Evolutionary conservation across 1,139 yeast genomes (phyloP), one percentile per base, ranked within the genome.

Genomic region (Petasospora fabianii): DNA sequence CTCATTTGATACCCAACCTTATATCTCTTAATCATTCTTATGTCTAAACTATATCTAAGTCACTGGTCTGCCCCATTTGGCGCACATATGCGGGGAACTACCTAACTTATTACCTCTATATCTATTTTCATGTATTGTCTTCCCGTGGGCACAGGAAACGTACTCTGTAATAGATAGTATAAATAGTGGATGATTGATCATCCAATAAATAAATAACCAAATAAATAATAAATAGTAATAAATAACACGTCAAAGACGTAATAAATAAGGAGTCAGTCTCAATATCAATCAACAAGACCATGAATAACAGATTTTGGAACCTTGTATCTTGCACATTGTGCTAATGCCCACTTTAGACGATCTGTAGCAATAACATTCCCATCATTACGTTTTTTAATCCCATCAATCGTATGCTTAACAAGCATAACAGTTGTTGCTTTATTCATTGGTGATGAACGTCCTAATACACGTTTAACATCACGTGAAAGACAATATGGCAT

Each of bases 311-410:
- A 26, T 32, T 35, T 35, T 6, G 44, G 41, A 4, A 44, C 47
- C 7, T 32, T 34, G 19, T 39, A 41, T 21, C 21, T 29, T 12
- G 24, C 22, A 33, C 47, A 44, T 17, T 44, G 43, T 1, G 38
- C 19, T 10, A 38, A 15, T 8, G 43, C 47, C 41, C 42, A 44
- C n/a, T 32, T 30, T 35, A 44, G 26, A 10, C 47, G 20, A 4
- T 41, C 41, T 6, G 44, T 44, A 16, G 26, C 33, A 6, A 38
- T 26, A 11, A 41, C 24, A 4, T 27, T 5, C 3, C 44, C 47
- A 3, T 22, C 14, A 20, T 37, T 34, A 4, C 33, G 36, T 14
- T 15, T 29, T 21, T 24, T 34, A 20, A 35, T 41, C 5, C 43
- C 26, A 14, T 35, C 26, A 5, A 41, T 32, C 3, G 36, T 26